Evolutionary conservation across 257 asterid species (phyloP), one percentile per base, ranked within the genome.

Genomic region (Oldenlandia corymbosa): DNA sequence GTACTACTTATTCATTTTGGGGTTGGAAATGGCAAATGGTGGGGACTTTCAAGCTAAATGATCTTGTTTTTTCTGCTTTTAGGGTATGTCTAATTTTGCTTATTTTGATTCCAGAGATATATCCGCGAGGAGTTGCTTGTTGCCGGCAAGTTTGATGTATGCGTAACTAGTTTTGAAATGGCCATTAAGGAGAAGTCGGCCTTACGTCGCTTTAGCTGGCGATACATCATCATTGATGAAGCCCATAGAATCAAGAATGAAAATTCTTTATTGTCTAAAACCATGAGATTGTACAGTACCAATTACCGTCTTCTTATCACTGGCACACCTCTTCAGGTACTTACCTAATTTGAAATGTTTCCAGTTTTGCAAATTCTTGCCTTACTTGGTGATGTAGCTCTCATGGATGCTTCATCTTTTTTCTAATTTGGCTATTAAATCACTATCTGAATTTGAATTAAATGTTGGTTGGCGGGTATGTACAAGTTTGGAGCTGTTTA

Each of bases 111-210:
- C 57, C 82, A 93, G 97, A 88, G 72, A 72, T 76, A 88, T 66
- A 88, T 90, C 54, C 95, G 99, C 0, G 99, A 93, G 63, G 97
- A 93, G 71, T 78, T 90, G 64, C 95, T 93, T 67, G 97, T 76
- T 67, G 97, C 99, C 67, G 99, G 99, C 58, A 90, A 88, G 83
- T 93, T 93, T 71, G 99, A 93, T 76, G 94, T 93, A 60, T 86
- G 95, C 60, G 99, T 93, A 46, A 93, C 99, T 30, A 93, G 99
- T 82, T 93, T 93, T 66, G 99, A 93, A 72, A 93, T 93, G 99
- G 99, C 97, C 48, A 93, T 93, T 68, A 88, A 88, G 71, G 99
- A 93, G 82, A 90, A 93, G 83, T 14, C 83, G 63, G 66, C 87
- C 59, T 75, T 90, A 68, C 95, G 96, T 54, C 95, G 97, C 54